A percentile compares a stretch with the other conserved stretches of the same genome.
phyloP scores from a whole-genome alignment of 2,329 filamentous ascomycete species.

The Penicillium sclerotigenum region DNA sequence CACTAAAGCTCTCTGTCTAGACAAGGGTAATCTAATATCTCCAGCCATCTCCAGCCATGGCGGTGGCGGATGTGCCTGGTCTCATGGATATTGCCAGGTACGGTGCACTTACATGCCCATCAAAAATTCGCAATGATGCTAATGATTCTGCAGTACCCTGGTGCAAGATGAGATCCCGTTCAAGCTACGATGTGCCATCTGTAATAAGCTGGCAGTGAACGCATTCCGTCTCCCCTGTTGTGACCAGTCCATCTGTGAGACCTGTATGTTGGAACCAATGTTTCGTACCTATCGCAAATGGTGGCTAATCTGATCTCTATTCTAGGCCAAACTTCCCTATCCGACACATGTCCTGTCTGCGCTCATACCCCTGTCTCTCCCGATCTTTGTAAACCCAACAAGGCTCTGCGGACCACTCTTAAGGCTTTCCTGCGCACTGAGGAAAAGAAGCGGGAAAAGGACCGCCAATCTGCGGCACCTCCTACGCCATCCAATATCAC shows the following conservation, averaged over 20 bases:
- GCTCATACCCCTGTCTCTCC: conserved; percentile 84
- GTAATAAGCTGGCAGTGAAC: conserved; percentile 85
- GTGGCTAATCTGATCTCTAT: background rate
- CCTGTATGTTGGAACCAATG: conserved; percentile 58
- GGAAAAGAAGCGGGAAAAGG: conserved; percentile 79
- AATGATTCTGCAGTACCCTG: conserved; percentile 58
- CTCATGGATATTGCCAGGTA: conserved; percentile 46
- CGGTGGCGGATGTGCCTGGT: conserved; percentile 40
- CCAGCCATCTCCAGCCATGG: conserved; percentile 30
- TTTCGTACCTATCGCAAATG: background rate
- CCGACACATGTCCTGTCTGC: conserved; percentile 84
- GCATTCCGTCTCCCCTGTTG: conserved; percentile 91
- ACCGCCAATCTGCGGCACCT: conserved; percentile 43
- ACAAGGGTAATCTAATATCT: background rate
- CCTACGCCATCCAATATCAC: conserved; percentile 25
- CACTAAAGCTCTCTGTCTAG: background rate
- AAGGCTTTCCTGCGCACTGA: conserved; percentile 86
- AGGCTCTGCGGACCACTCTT: conserved; percentile 86
- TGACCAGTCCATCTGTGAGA: conserved; percentile 89
- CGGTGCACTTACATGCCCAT: background rate
- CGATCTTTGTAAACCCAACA: conserved; percentile 83
- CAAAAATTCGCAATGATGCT: background rate
- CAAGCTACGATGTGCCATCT: conserved; percentile 91
- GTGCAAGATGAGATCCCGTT: conserved; percentile 85
- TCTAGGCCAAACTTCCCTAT: conserved; percentile 70